Evolutionary conservation across 768 basidiomycete genomes (phyloP), one percentile per base, ranked within the genome.

Genomic region (Boletus vermiculosoides): DNA sequence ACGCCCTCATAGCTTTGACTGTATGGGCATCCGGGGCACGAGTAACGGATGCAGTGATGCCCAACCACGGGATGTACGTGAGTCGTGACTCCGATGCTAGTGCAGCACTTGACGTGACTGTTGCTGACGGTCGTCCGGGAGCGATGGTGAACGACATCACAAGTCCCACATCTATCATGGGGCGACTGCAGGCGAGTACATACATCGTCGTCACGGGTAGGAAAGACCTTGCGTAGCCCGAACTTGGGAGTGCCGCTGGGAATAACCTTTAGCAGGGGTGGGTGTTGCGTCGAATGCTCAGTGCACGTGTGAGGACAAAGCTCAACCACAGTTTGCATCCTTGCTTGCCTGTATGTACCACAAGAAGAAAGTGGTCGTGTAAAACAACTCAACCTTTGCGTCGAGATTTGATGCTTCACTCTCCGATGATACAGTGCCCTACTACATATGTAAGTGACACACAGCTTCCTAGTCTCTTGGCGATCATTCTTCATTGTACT

Each of bases 11-110:
- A 6, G 76, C 65, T 4, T 40, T n/a, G n/a, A 20, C 39, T 36
- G 10, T 20, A 59, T 86, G 84, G 20, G 83, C 66, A 49, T 85
- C 84, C 0, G 79, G 77, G 5, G 78, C 77, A n/a, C n/a, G n/a
- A n/a, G 11, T 4, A 40, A 39, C 18, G 9, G 2, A 8, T 39
- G 18, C 8, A 39, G 16, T n/a, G 4, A n/a, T 15, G 18, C n/a
- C 13, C 39, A n/a, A 20, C 20, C n/a, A 86, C 0, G 83, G 78
- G 62, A 82, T 83, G 46, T 74, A 76, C 20, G 75, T 70, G 34
- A 36, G 54, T 55, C 2, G 77, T 74, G 39, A 74, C 69, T 4
- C 80, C 80, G 3, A 76, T n/a, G n/a, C n/a, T n/a, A n/a, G n/a
- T 64, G 11, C 64, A 11, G 66, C 47, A 30, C 58, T 50, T 40